Evolutionary conservation across 208 protist genomes (phyloP).

Genomic region (Trypanosoma congolense): DNA sequence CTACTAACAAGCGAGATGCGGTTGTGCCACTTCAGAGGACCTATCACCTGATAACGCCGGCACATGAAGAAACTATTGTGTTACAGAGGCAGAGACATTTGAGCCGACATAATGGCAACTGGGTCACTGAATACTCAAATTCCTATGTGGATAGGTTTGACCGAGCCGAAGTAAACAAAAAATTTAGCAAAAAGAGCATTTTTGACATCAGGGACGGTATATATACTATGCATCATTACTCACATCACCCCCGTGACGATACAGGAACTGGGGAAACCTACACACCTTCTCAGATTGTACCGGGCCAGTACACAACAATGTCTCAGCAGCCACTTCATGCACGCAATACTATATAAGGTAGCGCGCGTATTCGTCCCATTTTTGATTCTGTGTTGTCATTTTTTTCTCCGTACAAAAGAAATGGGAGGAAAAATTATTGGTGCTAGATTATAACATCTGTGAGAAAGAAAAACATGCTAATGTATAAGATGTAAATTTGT

Average conservation of each 20-base stretch:
- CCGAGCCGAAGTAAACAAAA: constrained; percentile 53
- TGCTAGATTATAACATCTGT: too few relatives aligned
- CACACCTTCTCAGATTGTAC: constrained; percentile 71
- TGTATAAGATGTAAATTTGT: too few relatives aligned
- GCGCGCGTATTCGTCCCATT: not conserved
- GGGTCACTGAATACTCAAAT: constrained; percentile 63
- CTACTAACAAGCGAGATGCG: constrained; percentile 52
- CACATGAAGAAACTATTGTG: constrained; percentile 46
- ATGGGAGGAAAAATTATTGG: too few relatives aligned
- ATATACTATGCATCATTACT: constrained; percentile 80
- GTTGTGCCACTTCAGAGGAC: constrained; percentile 64
- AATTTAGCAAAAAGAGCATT: constrained; percentile 49
- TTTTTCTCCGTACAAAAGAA: too few relatives aligned
- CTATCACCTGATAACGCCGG: constrained; percentile 55
- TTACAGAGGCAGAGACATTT: constrained; percentile 31
- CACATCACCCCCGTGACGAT: constrained; percentile 79
- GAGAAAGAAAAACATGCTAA: too few relatives aligned
- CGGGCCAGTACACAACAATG: constrained; percentile 84
- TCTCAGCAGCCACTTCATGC: constrained; percentile 65
- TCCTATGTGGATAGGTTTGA: constrained; percentile 59
- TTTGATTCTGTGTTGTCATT: too few relatives aligned
- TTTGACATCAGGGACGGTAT: constrained; percentile 79
- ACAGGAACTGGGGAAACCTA: constrained; percentile 67
- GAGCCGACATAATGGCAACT: constrained; percentile 40
- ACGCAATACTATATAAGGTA: constrained; percentile 37